Conservation (phyloP, 1,139 yeast species). For the Hemisphaericaspora subhashii region DNA sequence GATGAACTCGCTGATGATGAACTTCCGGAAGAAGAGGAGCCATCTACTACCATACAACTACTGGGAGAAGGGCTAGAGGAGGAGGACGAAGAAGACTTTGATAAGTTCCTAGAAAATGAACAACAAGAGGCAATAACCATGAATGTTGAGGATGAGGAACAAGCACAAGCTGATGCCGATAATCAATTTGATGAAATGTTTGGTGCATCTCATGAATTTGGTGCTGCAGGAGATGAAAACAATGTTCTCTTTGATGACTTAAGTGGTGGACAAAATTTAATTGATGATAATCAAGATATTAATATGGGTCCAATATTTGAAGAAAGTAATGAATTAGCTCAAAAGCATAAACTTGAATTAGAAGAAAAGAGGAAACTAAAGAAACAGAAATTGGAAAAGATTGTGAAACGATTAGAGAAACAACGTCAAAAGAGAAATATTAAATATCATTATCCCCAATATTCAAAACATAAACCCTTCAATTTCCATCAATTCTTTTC, state of each 20-base stretch:
- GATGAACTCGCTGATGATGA: conserved; percentile 92
- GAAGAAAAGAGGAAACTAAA: conserved; percentile 23
- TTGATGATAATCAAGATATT: conserved; percentile 25
- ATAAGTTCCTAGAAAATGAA: conserved; percentile 14
- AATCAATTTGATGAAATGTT: conserved; percentile 52
- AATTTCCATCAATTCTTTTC: conserved; percentile 69
- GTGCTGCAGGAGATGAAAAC: conserved; percentile 6
- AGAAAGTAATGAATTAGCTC: conserved; percentile 20
- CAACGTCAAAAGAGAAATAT: conserved; percentile 36
- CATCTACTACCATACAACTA: no score
- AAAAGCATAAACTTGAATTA: conserved; percentile 23
- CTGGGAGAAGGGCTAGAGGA: no score
- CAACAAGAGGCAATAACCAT: conserved; percentile 15
- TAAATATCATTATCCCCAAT: conserved; percentile 61
- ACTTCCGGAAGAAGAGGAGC: conserved; percentile 42
- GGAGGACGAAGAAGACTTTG: conserved; percentile 24
- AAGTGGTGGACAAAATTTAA: conserved; percentile 15
- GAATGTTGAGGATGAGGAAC: conserved; percentile 35
- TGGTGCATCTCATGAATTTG: conserved; percentile 22
- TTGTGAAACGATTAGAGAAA: conserved; percentile 35
- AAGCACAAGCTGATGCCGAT: conserved; percentile 43
- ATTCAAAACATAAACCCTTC: conserved; percentile 53
- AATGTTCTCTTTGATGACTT: conserved; percentile 19
- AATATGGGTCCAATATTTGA: conserved; percentile 40
- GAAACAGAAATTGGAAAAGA: conserved; percentile 26